Evolutionary conservation across 768 basidiomycete genomes (phyloP), one percentile per base, ranked within the genome.

Genomic region (Candolleomyces efflorescens): DNA sequence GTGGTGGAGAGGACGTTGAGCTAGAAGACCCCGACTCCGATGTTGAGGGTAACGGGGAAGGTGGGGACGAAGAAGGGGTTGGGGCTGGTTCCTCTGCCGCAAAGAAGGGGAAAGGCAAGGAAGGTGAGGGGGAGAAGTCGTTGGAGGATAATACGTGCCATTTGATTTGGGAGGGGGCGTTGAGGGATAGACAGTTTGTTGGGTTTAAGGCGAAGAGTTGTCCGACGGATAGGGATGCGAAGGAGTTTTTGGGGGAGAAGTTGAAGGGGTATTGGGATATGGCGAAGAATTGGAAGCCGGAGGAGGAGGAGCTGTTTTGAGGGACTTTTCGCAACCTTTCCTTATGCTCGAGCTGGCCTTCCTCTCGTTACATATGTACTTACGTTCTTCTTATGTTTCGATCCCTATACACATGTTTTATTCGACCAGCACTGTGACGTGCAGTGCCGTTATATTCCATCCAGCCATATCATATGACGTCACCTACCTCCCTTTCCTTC

Each of bases 261-360:
- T 69, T 94, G 71, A 86, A 87, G 49, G 91, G 92, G 0, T 90
- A 94, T 69, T 98, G 95, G 95, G 96, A 98, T 70, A 82, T 91
- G 71, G 86, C 93, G 26, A 97, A 94, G 84, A 89, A 90, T 65
- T 92, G 87, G 84, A 90, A 84, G 69, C 81, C 84, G 4, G 87
- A 90, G 69, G 91, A 93, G 54, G 89, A 91, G 63, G 88, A 91
- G 58, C 62, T 85, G 64, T 83, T 84, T 65, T 87, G 68, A 73
- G 65, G 1, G 2, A 32, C n/a, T n/a, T n/a, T n/a, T n/a, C n/a
- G n/a, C n/a, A n/a, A n/a, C n/a, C n/a, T n/a, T n/a, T n/a, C n/a
- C n/a, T n/a, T n/a, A n/a, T n/a, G n/a, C n/a, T n/a, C n/a, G n/a
- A n/a, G n/a, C n/a, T n/a, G n/a, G n/a, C n/a, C n/a, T n/a, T n/a